Evolutionary conservation across 768 basidiomycete genomes (phyloP).

Genomic region (Tephrocybe sp.): DNA sequence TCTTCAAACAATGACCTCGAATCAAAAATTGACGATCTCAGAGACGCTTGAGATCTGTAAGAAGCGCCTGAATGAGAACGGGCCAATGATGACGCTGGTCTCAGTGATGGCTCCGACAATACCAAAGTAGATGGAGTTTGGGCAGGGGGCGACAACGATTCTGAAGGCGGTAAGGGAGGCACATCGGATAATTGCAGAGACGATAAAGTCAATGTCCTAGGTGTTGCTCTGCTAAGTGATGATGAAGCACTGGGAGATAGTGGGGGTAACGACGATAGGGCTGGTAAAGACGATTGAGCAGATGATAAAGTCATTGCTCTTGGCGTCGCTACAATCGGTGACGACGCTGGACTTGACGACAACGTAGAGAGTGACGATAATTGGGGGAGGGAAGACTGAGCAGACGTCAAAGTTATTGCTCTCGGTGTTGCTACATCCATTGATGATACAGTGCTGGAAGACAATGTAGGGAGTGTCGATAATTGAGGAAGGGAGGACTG

Average conservation of each 20-base stretch:
- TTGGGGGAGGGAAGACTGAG: too few species aligned
- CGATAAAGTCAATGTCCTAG: background rate
- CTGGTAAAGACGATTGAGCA: background rate
- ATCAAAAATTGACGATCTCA: constrained; percentile 37
- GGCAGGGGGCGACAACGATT: constrained; percentile 1
- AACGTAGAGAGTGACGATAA: too few species aligned
- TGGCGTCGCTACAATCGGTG: too few species aligned
- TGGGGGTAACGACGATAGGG: constrained; percentile 3
- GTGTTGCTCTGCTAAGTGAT: constrained; percentile 8
- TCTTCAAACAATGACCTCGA: constrained; percentile 29
- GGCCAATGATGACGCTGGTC: background rate
- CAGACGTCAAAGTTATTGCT: constrained; percentile 4
- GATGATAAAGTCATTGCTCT: constrained; percentile 26
- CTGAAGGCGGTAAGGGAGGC: constrained; percentile 3
- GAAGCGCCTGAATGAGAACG: constrained; percentile 26
- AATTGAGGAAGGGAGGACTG: constrained; percentile 1
- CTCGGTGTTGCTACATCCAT: constrained; percentile 10
- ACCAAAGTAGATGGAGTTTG: constrained; percentile 26
- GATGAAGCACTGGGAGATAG: constrained; percentile 6
- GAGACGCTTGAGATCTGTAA: constrained; percentile 42
- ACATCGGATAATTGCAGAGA: constrained; percentile 1
- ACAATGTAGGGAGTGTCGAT: constrained; percentile 6
- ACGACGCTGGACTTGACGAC: too few species aligned
- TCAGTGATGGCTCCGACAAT: constrained; percentile 36
- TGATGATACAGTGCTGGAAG: constrained; percentile 4